These are phyloP conservation scores for Xylaria sp. DNA, from an alignment of 2,329 filamentous ascomycete species.

Conservation along the genomic window DNA sequence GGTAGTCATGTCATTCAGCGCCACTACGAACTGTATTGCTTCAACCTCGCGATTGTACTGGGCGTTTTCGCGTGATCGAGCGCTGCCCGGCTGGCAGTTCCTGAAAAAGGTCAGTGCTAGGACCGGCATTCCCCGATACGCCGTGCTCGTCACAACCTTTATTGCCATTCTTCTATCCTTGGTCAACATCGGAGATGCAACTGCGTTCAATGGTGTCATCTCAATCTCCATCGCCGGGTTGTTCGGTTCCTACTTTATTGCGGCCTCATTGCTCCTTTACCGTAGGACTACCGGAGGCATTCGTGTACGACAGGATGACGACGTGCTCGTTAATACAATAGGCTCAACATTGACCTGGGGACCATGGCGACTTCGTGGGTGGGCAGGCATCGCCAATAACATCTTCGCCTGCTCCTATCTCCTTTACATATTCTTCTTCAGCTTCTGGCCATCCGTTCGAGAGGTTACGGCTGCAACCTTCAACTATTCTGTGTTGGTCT, in stretches of 20 bases:
- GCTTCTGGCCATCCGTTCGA: constrained; percentile 40
- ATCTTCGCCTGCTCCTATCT: constrained; percentile 37
- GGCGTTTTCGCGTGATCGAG: constrained; percentile 56
- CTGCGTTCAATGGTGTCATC: constrained; percentile 41
- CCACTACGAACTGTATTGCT: constrained; percentile 61
- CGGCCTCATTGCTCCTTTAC: constrained; percentile 15
- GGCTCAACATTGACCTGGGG: constrained; percentile 34
- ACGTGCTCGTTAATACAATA: background rate
- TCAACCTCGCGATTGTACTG: constrained; percentile 67
- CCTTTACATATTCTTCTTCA: constrained; percentile 40
- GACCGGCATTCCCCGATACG: constrained; percentile 38
- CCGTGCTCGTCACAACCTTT: constrained; percentile 28
- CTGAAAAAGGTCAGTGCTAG: constrained; percentile 36
- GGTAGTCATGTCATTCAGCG: constrained; percentile 59
- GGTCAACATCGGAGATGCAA: constrained; percentile 38
- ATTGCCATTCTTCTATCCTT: constrained; percentile 38
- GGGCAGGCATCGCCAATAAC: constrained; percentile 37
- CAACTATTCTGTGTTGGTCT: constrained; percentile 40
- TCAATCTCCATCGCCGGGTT: constrained; percentile 39
- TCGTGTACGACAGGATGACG: constrained; percentile 11
- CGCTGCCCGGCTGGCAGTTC: constrained; percentile 37
- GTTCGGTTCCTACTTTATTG: constrained; percentile 36
- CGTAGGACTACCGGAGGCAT: constrained; percentile 21
- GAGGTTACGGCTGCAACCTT: constrained; percentile 39
- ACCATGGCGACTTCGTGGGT: constrained; percentile 39